Evolutionary conservation across 305 asterid genomes (phyloP), one percentile per base, ranked within the genome.

Genomic region (Andrographis paniculata): DNA sequence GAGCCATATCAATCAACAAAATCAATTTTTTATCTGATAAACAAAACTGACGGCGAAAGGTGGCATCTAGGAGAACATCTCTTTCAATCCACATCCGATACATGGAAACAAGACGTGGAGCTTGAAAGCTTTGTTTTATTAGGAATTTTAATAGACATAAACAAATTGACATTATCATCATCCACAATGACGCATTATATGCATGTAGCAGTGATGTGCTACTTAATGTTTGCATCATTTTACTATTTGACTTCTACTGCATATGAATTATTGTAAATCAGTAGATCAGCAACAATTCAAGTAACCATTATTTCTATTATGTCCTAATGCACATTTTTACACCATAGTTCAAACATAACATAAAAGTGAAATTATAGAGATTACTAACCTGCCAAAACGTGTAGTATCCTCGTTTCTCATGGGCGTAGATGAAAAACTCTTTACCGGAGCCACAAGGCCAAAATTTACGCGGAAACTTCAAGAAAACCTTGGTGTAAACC

Each of bases 341-440:
- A n/a, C 12, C 12, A 4, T 1, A 12, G 40, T n/a, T 35, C 4
- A 35, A 17, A 15, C 14, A 33, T 6, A n/a, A 45, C 30, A 45
- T 18, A 20, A 44, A 45, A 9, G 3, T 45, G 10, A 2, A 4
- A 22, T 10, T 7, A 45, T 12, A 45, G n/a, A 47, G 14, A 19
- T 14, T 20, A 45, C 53, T 1, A 56, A 88, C 94, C 97, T 88
- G 97, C 95, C 97, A 88, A 67, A 84, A 88, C 2, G 95, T 84
- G 72, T 75, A 84, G 83, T 88, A 88, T 42, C 97, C 97, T 72
- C 95, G 63, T 42, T 82, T 70, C 48, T 81, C 78, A 43, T 88
- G 94, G 55, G 97, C 97, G 20, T 79, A 81, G 53, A 88, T 79
- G 68, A 88, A 88, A 41, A 88, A 88, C 78, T 88, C 95, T 65